Evolutionary conservation across 345 rosid species (phyloP), one percentile per base, ranked within the genome.

Genomic region (Eucalyptus shirleyi): DNA sequence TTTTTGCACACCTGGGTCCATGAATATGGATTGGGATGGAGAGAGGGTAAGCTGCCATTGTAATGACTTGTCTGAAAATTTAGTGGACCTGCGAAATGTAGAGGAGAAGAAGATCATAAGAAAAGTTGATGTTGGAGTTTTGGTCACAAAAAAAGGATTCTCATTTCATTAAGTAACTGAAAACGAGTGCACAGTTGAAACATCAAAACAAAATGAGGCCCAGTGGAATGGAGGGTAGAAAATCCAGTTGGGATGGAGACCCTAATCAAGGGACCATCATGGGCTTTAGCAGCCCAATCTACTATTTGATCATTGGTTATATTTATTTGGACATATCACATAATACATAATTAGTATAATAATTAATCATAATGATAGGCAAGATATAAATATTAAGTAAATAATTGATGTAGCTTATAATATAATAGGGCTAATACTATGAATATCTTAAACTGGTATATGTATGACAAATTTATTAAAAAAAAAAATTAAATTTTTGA

Each of bases 1-100:
- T 80, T 19, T 28, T 30, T 30, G 77, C 40, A 90, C 91, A 90
- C 91, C 91, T 88, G 42, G 4, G 90, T 90, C 91, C 91, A 90
- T 24, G 91, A 8, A 47, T 37, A 69, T 28, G 90, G 88, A 17
- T 90, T 90, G 37, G 45, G 77, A 86, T 85, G 86, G n/a, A 90
- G 88, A 50, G 80, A 12, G 44, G 91, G 91, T 56, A 90, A 59
- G 42, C 88, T 49, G 12, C 90, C 90, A 19, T 50, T 37, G 80
- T 88, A 90, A 40, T 30, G 10, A 2, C 45, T 55, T 10, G 34
- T 32, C 12, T 88, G 16, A 50, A 90, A 90, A 42, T 42, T 42
- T 7, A 90, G 28, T 9, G 91, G 91, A 28, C 91, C 91, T 90
- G 51, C 13, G 45, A 49, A 26, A 72, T 50, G 47, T 32, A 9